Conservation (phyloP, 495 filamentous ascomycete genomes). For the Neurospora sp. region DNA sequence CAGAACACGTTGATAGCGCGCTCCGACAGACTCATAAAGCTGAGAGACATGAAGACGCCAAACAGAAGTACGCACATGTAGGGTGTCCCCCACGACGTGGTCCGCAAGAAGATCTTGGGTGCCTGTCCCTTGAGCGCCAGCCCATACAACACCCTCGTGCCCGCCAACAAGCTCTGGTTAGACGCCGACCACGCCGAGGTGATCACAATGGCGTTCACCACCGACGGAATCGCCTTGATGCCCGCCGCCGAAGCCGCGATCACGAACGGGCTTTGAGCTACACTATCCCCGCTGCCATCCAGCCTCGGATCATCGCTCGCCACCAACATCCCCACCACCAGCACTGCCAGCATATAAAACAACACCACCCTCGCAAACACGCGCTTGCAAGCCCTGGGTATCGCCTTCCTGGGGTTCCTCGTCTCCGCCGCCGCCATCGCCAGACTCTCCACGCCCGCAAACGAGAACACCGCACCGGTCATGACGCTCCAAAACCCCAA, state of each 20-base stretch:
- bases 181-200: constrained; percentile 62
- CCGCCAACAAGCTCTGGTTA: constrained; percentile 52
- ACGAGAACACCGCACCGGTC: constrained; percentile 49
- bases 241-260: constrained; percentile 58
- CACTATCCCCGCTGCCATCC: constrained; percentile 28
- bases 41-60: constrained; percentile 43
- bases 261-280: constrained; percentile 62
- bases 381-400: constrained; percentile 59
- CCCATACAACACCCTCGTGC: constrained; percentile 53
- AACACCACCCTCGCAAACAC: constrained; percentile 62
- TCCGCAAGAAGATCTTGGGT: constrained; percentile 46
- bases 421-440: constrained; percentile 68
- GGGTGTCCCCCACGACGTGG: constrained; percentile 51
- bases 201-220: constrained; percentile 61
- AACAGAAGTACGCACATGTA: constrained; percentile 47
- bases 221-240: constrained; percentile 48
- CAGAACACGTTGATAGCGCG: constrained; percentile 49
- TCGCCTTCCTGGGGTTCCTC: constrained; percentile 57
- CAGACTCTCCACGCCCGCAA: constrained; percentile 46
- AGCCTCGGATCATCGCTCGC: constrained; percentile 46
- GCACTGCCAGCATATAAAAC: constrained; percentile 60
- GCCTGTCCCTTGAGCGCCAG: constrained; percentile 50
- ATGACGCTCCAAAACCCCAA: constrained; percentile 52
- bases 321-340: constrained; percentile 67
- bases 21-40: constrained; percentile 48